phyloP scores from a whole-genome alignment of 768 basidiomycete species.

The Macrocybe gigantea region DNA sequence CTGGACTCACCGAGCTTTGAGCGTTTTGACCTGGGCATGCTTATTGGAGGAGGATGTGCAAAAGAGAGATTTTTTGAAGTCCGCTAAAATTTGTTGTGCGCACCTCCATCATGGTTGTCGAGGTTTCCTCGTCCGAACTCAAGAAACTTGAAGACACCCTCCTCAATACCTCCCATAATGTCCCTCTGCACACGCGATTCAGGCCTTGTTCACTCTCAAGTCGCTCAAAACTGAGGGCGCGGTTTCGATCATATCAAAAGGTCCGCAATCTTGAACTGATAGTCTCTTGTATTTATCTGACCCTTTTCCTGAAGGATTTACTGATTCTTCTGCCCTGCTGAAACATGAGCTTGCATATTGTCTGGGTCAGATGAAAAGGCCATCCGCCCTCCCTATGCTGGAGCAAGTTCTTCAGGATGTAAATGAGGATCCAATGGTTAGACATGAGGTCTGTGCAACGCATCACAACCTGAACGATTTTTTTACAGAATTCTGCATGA shows the following conservation, averaged over 20 bases:
- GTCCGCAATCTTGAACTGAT: slow-evolving; percentile 27
- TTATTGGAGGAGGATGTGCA: slow-evolving; percentile 16
- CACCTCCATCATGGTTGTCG: slow-evolving; percentile 23
- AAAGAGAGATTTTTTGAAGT: slow-evolving; percentile 34
- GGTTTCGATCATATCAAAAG: slow-evolving; percentile 80
- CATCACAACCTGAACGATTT: slow-evolving; percentile 4
- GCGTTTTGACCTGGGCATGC: slow-evolving; percentile 89
- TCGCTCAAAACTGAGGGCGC: slow-evolving; percentile 74
- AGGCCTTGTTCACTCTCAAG: slow-evolving; percentile 92
- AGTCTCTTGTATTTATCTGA: not conserved
- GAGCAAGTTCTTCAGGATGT: slow-evolving; percentile 67
- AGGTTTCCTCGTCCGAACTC: slow-evolving; percentile 49
- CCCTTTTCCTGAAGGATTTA: slow-evolving; percentile 52
- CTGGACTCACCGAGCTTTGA: slow-evolving; percentile 71
- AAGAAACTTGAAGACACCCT: slow-evolving; percentile 65
- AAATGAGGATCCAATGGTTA: slow-evolving; percentile 88
- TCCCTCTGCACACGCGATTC: slow-evolving; percentile 83
- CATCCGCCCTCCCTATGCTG: slow-evolving; percentile 71
- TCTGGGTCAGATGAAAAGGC: slow-evolving; percentile 82
- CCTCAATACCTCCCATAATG: slow-evolving; percentile 67
- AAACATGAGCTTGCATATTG: slow-evolving; percentile 98
- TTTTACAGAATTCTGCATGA: slow-evolving; percentile 8
- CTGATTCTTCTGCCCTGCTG: slow-evolving; percentile 81
- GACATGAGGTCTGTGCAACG: slow-evolving; percentile 72
- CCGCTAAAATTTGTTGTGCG: slow-evolving; percentile 35